Evolutionary conservation across 108 stramenopile species (phyloP), one percentile per base, ranked within the genome.

Genomic region (Pseudonitzschia multiseries): DNA sequence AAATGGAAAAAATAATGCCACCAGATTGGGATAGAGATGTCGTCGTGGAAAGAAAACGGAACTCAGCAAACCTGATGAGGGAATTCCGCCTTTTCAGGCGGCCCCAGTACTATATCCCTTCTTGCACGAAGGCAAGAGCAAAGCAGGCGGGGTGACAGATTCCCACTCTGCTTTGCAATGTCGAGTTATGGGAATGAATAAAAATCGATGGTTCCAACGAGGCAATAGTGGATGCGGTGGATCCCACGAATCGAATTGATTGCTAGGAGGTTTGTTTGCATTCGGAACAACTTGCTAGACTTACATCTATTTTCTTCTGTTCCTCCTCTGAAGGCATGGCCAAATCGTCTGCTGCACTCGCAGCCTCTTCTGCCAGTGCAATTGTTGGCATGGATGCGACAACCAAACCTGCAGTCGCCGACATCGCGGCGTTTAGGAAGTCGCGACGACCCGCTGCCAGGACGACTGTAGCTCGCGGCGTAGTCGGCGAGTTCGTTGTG

Each of bases 21-120:
- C 81, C 81, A 75, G 70, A 78, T 85, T 93, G 93, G 90, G 93
- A 93, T 91, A 90, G 90, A 93, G 86, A 76, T 69, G 59, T 73
- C 73, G 76, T 84, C 80, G 83, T 66, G 27, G 69, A 74, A 64
- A 57, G 27, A 57, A 73, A 81, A 81, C 72, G 74, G 82, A 72
- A 63, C 92, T 93, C 92, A 93, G 92, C 92, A 79, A 70, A 87
- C 79, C 67, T 28, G 73, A 63, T 67, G 57, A 26, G 62, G 57
- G 61, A 52, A 59, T 64, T 67, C 67, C 72, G 76, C 76, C 76
- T 59, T 77, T 57, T 77, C 76, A 63, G 76, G 76, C 76, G 70
- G 76, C 44, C 70, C 60, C 50, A 56, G 61, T 54, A 63, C 9
- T 76, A 18, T 78, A 64, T 70, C 71, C 68, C 61, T 41, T 46